Conservation (phyloP, 441 rosid species). For the Cnidoscolus chayamansa region DNA sequence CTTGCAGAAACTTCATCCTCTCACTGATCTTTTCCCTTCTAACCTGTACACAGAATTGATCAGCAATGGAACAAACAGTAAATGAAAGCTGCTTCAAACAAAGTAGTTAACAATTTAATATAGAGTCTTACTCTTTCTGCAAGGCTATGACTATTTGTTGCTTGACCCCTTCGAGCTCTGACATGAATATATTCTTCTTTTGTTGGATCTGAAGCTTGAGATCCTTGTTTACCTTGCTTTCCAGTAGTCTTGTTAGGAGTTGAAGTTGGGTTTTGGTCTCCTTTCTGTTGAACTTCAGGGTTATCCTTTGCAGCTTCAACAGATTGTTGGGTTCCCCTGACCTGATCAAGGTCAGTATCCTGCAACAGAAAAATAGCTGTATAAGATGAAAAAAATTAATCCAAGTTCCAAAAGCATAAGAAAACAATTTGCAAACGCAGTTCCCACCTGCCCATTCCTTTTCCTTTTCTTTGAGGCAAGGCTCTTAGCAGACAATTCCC, state of each 20-base stretch:
- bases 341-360: slow-evolving; percentile 50
- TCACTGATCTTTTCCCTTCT: slow-evolving; percentile 97
- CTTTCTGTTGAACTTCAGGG: slow-evolving; percentile 50
- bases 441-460: slow-evolving; percentile 59
- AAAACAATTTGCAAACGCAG: slow-evolving; percentile 11
- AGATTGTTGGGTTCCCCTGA: slow-evolving; percentile 45
- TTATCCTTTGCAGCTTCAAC: slow-evolving; percentile 47
- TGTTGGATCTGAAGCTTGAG: slow-evolving; percentile 70
- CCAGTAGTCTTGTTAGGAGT: slow-evolving; percentile 49
- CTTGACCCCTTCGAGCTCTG: slow-evolving; percentile 98
- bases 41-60: slow-evolving; percentile 47
- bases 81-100: slow-evolving; percentile 13
- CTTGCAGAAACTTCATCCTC: slow-evolving; percentile 97
- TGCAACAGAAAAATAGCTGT: slow-evolving; percentile 22
- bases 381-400: neutral
- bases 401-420: neutral
- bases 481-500: slow-evolving; percentile 53
- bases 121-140: slow-evolving; percentile 78
- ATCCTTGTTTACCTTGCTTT: slow-evolving; percentile 63
- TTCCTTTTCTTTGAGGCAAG: slow-evolving; percentile 68
- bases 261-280: slow-evolving; percentile 53
- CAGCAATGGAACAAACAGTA: slow-evolving; percentile 19
- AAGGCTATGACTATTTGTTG: slow-evolving; percentile 98
- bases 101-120: neutral
- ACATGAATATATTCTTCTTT: slow-evolving; percentile 96